Evolutionary conservation across 78 protist genomes (phyloP), one percentile per base, ranked within the genome.

Genomic region (Dictyostelium brefeldianum): DNA sequence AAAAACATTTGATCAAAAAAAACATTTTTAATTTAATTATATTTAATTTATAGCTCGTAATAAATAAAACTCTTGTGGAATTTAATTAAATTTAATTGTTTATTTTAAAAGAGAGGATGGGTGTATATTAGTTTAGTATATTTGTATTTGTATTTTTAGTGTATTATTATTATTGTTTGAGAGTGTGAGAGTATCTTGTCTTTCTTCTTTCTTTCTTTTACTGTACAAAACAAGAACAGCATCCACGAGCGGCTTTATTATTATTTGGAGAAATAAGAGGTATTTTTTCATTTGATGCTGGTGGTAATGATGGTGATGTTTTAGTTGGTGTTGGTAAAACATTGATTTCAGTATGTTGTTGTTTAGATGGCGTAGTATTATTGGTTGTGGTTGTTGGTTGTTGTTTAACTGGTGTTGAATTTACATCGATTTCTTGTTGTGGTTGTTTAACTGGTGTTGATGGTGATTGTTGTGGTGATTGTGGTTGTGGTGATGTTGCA

Each of bases 281-380:
- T 73, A 47, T 46, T 73, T 47, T 47, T 73, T 73, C 79, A n/a
- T 47, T 47, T n/a, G 56, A 17, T 18, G 18, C 41, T 18, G 79
- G 79, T 73, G 79, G 79, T 17, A 73, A n/a, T 46, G 79, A 54
- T 73, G 79, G 56, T 71, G 78, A 31, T 6, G 51, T 17, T 78
- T 78, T 78, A 15, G 83, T 78, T 78, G 83, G 83, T 6, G 83
- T 78, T 78, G 83, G 65, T 29, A 31, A 47, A 20, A 78, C 70
- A 48, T 78, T 27, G 15, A 78, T 54, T 36, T 51, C 70, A 48
- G 51, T 36, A 11, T 78, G 83, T 73, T 73, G 78, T 67, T 67
- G 25, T 70, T 70, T 43, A 43, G 17, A 2, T 70, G 51, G 79
- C 18, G 69, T 22, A 22, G 29, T 22, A 59, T 6, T 59, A 18